Evolutionary conservation across 805 yeast genomes (phyloP).

Genomic region (Lipomyces yamanashiensis): DNA sequence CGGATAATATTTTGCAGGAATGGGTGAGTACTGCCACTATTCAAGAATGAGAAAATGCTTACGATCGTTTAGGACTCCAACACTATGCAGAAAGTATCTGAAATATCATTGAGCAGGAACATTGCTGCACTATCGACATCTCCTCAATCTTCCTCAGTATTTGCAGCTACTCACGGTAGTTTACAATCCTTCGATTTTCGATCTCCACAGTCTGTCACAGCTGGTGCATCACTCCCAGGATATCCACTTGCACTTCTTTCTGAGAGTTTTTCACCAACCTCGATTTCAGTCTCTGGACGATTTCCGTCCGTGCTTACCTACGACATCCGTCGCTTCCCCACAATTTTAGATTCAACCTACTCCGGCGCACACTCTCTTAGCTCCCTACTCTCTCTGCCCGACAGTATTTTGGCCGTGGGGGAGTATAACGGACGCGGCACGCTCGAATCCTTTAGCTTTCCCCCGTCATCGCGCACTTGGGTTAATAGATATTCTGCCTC

Average conservation of each 20-base stretch:
- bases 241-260: conserved; percentile 25
- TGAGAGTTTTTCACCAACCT: conserved; percentile 16
- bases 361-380: conserved; percentile 37
- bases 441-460: conserved; percentile 21
- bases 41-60: not conserved
- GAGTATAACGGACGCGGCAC: conserved; percentile 38
- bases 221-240: conserved; percentile 22
- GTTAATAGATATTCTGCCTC: conserved; percentile 35
- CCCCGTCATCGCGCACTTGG: conserved; percentile 12
- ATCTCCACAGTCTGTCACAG: not conserved
- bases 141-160: conserved; percentile 7
- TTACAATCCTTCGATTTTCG: not conserved
- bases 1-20: conserved; percentile 27
- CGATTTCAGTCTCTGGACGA: conserved; percentile 29
- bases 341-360: conserved; percentile 17
- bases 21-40: conserved; percentile 13
- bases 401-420: conserved; percentile 32
- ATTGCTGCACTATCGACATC: conserved; percentile 21
- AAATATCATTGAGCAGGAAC: not conserved
- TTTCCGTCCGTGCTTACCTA: conserved; percentile 32
- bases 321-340: conserved; percentile 22
- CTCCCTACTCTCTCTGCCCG: conserved; percentile 17
- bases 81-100: conserved; percentile 19
- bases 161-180: conserved; percentile 9
- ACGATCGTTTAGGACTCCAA: conserved; percentile 11